Base-by-base conservation (phyloP, 2,329 filamentous ascomycete species). In the Arthroderma uncinatum region DNA sequence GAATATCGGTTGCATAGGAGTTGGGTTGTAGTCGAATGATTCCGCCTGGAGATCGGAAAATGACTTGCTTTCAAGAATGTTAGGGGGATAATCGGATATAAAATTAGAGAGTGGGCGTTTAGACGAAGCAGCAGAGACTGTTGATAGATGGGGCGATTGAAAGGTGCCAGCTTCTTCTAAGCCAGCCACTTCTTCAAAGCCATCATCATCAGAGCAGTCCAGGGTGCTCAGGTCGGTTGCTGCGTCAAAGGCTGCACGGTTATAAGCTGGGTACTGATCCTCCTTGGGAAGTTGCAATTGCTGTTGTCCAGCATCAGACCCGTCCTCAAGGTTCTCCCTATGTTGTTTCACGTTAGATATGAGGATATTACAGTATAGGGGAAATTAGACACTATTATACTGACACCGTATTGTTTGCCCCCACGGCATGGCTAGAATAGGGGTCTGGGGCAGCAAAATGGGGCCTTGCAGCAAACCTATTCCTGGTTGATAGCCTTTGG, bases 31-130 rank as follows among this genome's bases (percentile, higher is more conserved):
- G 54, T 80, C 76, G 61, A 81, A 81, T 4, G 72, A 67, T 60
- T 81, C 76, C 2, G 70, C 68, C 59, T 74, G 74, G 2, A 82
- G 71, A n/a, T 77, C 69, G 0, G 71, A 63, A 58, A 78, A 80
- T 0, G 67, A 67, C 68, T 79, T 79, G 12, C 68, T 65, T 36
- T 70, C 69, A 1, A 82, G 70, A 12, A 70, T 61, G 16, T 74
- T 67, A 1, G 65, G 65, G 2, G 76, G 73, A 59, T 81, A 81
- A 63, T 81, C 79, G 23, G 73, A 66, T 62, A 72, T 69, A 10
- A 73, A 64, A 60, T 64, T 62, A 40, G 64, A 60, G 4, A 63
- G 65, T 28, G 63, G 60, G 2, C 66, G 65, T 62, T 59, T 67
- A 40, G 66, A 65, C 7, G 63, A 63, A 28, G 62, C 66, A 33